Percentiles rank a stretch among this genome's conserved stretches.
Conservation (phyloP, 73 alveolate genomes). For the Paramecium caudatum region DNA sequence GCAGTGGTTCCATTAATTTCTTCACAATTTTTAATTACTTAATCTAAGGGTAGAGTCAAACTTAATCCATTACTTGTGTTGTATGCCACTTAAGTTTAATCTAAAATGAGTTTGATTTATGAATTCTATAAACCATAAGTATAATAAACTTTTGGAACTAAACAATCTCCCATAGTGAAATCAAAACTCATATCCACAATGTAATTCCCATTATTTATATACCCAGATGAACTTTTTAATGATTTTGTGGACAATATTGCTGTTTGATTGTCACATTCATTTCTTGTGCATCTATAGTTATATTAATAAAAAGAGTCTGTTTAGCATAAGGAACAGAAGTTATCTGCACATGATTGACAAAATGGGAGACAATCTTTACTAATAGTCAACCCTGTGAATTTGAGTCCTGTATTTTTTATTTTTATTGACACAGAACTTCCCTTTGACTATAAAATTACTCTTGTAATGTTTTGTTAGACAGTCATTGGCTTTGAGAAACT, state of each 20-base stretch:
- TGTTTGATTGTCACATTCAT: constrained; percentile 16
- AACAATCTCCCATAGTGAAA: not conserved
- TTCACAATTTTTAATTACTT: not conserved
- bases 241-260: not conserved
- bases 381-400: not conserved
- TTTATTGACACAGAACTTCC: not conserved
- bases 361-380: constrained; percentile 9
- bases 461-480: not conserved
- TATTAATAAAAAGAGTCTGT: not conserved
- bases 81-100: not conserved
- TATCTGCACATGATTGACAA: not conserved
- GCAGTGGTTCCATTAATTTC: not conserved
- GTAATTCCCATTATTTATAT: not conserved
- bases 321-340: not conserved
- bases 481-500: not conserved
- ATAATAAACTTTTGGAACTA: not conserved
- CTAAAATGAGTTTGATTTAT: not conserved
- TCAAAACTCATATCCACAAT: not conserved
- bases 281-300: not conserved
- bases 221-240: not conserved
- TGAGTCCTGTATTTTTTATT: not conserved
- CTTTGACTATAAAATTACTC: not conserved
- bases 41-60: not conserved
- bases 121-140: not conserved
- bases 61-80: not conserved